Percentiles rank a stretch among this genome's conserved stretches.
Conservation (phyloP, 352 stramenopile genomes). For the Thalassiosira livingstoniorum region DNA sequence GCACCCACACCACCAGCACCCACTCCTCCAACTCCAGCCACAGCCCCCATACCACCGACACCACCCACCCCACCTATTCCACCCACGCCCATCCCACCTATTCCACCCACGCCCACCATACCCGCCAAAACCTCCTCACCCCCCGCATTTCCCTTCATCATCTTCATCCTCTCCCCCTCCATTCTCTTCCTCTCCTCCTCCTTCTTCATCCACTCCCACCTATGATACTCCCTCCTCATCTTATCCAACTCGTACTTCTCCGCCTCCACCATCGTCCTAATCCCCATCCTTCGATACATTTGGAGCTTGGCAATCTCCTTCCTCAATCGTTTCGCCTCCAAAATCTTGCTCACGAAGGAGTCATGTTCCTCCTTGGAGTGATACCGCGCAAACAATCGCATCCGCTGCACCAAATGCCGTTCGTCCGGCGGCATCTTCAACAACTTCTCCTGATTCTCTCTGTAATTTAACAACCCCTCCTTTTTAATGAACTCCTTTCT, state of each 20-base stretch:
- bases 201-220: conserved; percentile 88
- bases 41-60: too few relatives aligned
- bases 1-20: conserved; percentile 14
- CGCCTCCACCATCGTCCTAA: conserved; percentile 92
- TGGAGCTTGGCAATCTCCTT: conserved; percentile 96
- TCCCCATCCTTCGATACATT: conserved; percentile 94
- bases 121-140: neutral
- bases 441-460: conserved; percentile 92
- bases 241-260: conserved; percentile 95
- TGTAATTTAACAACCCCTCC: conserved; percentile 89
- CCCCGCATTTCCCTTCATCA: conserved; percentile 44
- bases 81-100: conserved; percentile 55
- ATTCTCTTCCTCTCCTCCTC: conserved; percentile 59
- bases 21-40: too few relatives aligned
- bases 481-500: conserved; percentile 82
- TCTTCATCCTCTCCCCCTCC: conserved; percentile 40
- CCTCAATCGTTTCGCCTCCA: conserved; percentile 91
- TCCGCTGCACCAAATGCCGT: conserved; percentile 92
- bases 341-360: conserved; percentile 91
- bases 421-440: conserved; percentile 91
- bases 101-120: conserved; percentile 1
- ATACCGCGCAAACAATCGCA: conserved; percentile 95
- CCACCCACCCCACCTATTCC: neutral
- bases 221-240: conserved; percentile 91
- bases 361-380: conserved; percentile 93